phyloP scores from a whole-genome alignment of 208 protist species.

The Trypanosoma rangeli region DNA sequence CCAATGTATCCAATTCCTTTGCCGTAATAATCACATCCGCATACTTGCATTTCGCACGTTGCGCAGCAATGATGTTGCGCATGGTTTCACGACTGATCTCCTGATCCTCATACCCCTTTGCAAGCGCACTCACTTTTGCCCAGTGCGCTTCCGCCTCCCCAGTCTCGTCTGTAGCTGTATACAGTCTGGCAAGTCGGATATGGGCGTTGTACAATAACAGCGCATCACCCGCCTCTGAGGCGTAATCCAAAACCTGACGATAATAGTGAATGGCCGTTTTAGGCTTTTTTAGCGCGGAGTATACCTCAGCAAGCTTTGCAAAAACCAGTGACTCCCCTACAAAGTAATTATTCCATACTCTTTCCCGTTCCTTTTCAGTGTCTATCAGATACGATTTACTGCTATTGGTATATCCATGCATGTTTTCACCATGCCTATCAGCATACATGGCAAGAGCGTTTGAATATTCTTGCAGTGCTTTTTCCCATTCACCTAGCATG shows the following conservation, averaged over 20 bases:
- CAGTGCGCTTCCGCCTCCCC: slow-evolving; percentile 65
- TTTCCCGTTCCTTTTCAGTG: slow-evolving; percentile 8
- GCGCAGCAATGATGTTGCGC: slow-evolving; percentile 76
- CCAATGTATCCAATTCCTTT: slow-evolving; percentile 65
- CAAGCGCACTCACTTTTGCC: slow-evolving; percentile 77
- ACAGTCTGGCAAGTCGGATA: slow-evolving; percentile 75
- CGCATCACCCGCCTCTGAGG: slow-evolving; percentile 57
- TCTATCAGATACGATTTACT: background rate
- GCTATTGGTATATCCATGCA: background rate
- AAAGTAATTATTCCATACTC: slow-evolving; percentile 40
- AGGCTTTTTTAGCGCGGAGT: slow-evolving; percentile 67
- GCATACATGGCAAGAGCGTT: slow-evolving; percentile 62
- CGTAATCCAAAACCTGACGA: slow-evolving; percentile 71
- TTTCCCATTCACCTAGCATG: slow-evolving; percentile 63
- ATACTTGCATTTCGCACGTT: slow-evolving; percentile 69
- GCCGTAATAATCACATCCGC: slow-evolving; percentile 67
- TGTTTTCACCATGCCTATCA: slow-evolving; percentile 46
- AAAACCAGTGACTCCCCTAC: slow-evolving; percentile 65
- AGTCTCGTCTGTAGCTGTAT: slow-evolving; percentile 44
- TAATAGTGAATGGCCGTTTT: slow-evolving; percentile 78
- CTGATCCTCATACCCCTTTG: slow-evolving; percentile 80
- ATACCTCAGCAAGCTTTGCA: slow-evolving; percentile 76
- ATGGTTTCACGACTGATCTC: slow-evolving; percentile 85
- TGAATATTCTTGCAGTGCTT: slow-evolving; percentile 79
- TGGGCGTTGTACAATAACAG: slow-evolving; percentile 79